Conservation (phyloP, 2,329 filamentous ascomycete genomes). For the Exophiala viscosa region DNA sequence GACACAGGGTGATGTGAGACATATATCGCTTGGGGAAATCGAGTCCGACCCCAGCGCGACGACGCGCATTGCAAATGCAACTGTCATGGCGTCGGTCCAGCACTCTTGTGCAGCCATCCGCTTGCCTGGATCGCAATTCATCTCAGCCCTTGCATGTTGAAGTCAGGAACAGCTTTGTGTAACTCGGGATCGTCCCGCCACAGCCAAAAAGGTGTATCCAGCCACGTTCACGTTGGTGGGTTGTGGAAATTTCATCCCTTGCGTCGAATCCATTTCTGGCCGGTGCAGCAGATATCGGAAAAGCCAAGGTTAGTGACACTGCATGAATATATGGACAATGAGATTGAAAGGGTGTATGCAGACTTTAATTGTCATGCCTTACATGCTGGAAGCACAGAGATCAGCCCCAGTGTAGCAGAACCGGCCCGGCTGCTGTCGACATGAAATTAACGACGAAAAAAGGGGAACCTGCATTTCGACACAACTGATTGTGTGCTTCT, state of each 20-base stretch:
- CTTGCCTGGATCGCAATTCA: constrained; percentile 1
- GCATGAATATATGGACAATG: neutral
- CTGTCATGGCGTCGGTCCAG: constrained; percentile 7
- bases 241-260: constrained; percentile 14
- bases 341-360: constrained; percentile 9
- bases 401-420: constrained; percentile 7
- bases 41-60: neutral
- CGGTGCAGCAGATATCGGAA: neutral
- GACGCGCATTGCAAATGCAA: constrained; percentile 19
- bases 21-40: constrained; percentile 10
- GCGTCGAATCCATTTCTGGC: constrained; percentile 6
- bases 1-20: constrained; percentile 11
- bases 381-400: constrained; percentile 9
- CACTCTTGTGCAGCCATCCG: constrained; percentile 3
- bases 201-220: constrained; percentile 4
- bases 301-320: neutral
- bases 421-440: constrained; percentile 7
- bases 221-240: constrained; percentile 4
- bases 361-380: constrained; percentile 24
- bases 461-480: neutral
- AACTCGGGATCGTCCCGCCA: constrained; percentile 2
- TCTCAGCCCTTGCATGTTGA: constrained; percentile 15
- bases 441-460: constrained; percentile 12
- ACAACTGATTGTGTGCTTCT: too few species aligned
- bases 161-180: constrained; percentile 6